These are phyloP conservation scores for Thelonectria blattea DNA, from an alignment of 2,329 filamentous ascomycete genomes.

Conservation along the genomic window DNA sequence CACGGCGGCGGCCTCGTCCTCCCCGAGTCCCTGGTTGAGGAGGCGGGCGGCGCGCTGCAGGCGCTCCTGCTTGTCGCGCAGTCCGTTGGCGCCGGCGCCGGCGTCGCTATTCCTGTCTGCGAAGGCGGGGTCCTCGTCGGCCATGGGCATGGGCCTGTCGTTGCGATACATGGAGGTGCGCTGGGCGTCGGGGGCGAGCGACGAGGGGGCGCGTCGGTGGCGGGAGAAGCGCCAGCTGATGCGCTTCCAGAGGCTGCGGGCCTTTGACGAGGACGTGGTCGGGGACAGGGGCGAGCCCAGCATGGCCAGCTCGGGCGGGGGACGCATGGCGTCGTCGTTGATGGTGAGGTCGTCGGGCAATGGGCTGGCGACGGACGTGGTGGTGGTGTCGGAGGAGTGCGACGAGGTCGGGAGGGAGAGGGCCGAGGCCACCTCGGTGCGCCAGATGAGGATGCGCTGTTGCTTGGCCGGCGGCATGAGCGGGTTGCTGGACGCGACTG, in stretches of 20 bases:
- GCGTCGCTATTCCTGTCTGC: constrained; percentile 36
- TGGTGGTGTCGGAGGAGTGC: constrained; percentile 42
- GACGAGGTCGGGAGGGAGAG: constrained; percentile 40
- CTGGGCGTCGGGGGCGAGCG: constrained; percentile 23
- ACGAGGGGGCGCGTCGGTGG: constrained; percentile 2
- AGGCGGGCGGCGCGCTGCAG: constrained; percentile 49
- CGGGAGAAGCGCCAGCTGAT: constrained; percentile 36
- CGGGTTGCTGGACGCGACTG: constrained; percentile 19
- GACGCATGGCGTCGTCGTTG: constrained; percentile 1
- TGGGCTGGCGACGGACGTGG: constrained; percentile 24
- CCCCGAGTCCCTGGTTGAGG: constrained; percentile 37
- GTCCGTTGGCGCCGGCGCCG: constrained; percentile 33
- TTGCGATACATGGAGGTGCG: constrained; percentile 48
- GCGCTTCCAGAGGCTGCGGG: constrained; percentile 37
- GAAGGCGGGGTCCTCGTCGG: constrained; percentile 30
- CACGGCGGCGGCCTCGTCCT: constrained; percentile 9
- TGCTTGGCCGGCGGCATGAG: constrained; percentile 45
- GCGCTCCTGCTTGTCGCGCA: constrained; percentile 47
- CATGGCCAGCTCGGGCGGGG: constrained; percentile 2
- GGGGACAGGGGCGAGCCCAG: constrained; percentile 22
- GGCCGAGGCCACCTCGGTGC: constrained; percentile 52
- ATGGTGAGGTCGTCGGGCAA: constrained; percentile 3
- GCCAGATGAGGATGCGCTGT: constrained; percentile 57
- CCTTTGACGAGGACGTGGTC: constrained; percentile 22
- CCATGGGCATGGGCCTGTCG: constrained; percentile 20